phyloP scores from a whole-genome alignment of 202 grass and related monocot species.

The Panicum virgatum region DNA sequence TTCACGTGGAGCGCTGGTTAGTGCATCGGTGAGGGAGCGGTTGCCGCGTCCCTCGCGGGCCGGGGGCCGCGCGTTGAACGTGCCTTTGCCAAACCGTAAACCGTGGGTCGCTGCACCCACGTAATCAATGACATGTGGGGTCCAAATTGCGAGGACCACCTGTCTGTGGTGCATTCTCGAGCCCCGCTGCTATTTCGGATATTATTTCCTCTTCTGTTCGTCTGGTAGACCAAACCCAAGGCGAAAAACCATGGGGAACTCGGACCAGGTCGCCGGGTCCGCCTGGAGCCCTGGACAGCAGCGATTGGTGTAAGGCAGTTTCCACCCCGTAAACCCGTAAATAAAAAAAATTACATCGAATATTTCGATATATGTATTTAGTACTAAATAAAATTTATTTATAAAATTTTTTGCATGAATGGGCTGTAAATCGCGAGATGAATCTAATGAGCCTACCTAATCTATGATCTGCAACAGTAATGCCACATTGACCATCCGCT shows the following conservation, averaged over 20 bases:
- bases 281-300: neutral
- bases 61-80: conserved; percentile 18
- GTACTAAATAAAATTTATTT: too few relatives aligned
- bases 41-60: neutral
- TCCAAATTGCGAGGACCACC: neutral
- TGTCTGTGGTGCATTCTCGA: neutral
- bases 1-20: accelerated
- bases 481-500: too few relatives aligned
- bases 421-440: too few relatives aligned
- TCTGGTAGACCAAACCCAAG: neutral
- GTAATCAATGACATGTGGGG: neutral
- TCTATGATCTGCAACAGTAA: too few relatives aligned
- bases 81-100: neutral
- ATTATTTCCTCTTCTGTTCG: neutral
- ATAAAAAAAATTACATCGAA: too few relatives aligned
- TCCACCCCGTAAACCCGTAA: too few relatives aligned
- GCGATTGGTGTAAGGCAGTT: too few relatives aligned
- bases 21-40: neutral
- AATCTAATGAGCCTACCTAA: too few relatives aligned
- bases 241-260: neutral
- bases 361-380: too few relatives aligned
- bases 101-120: neutral
- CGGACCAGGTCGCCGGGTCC: neutral
- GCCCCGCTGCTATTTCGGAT: too few relatives aligned
- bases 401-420: too few relatives aligned